Percentiles rank a stretch among this genome's conserved stretches.
phyloP scores from a whole-genome alignment of 441 rosid genomes.

The Eruca vesicaria region DNA sequence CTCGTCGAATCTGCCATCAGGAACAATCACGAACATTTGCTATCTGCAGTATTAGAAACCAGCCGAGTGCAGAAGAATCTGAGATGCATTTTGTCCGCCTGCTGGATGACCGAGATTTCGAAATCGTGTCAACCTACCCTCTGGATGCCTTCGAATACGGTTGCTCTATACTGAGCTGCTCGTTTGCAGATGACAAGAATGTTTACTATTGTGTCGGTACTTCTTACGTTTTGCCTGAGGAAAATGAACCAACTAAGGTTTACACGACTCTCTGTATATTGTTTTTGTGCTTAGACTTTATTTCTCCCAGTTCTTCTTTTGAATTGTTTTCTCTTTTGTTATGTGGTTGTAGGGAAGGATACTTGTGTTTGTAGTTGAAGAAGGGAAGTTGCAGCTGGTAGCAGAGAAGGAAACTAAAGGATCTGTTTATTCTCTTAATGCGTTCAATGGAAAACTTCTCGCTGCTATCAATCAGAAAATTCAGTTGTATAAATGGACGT shows the following conservation, averaged over 20 bases:
- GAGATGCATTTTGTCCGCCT: constrained; percentile 84
- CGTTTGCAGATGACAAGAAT: constrained; percentile 75
- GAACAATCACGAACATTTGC: constrained; percentile 89
- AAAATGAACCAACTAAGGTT: constrained; percentile 85
- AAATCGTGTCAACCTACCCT: constrained; percentile 74
- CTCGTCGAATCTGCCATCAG: constrained; percentile 88
- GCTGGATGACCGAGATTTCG: constrained; percentile 89
- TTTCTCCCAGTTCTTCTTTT: background rate
- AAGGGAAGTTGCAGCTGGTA: constrained; percentile 78
- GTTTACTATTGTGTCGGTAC: constrained; percentile 96
- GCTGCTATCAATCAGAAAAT: constrained; percentile 95
- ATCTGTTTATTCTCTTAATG: constrained; percentile 78
- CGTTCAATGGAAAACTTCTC: constrained; percentile 85
- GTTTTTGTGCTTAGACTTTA: background rate
- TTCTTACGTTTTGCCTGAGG: constrained; percentile 91
- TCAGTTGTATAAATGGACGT: constrained; percentile 91
- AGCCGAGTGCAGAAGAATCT: constrained; percentile 78
- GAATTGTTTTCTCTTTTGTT: background rate
- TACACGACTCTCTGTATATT: background rate
- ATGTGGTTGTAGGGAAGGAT: constrained; percentile 63
- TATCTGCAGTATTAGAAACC: constrained; percentile 70
- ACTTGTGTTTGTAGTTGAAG: constrained; percentile 80
- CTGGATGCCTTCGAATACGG: constrained; percentile 83
- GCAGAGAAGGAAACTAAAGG: constrained; percentile 94
- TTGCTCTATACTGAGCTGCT: constrained; percentile 89